Conservation (phyloP, 192 early-diverging fungal genomes). For the Gigaspora rosea region DNA sequence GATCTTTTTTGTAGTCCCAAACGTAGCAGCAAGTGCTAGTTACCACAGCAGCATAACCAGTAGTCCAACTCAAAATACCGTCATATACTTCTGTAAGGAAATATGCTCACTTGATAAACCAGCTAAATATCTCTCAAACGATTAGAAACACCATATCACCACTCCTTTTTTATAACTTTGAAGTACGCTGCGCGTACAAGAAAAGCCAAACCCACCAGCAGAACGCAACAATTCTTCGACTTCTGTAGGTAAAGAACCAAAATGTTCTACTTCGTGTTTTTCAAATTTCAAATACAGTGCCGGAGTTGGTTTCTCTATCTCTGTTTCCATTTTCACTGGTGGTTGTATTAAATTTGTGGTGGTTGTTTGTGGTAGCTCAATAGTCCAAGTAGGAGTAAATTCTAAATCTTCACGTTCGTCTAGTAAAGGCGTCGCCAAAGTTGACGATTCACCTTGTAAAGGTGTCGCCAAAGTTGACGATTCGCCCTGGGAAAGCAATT, state of each 20-base stretch:
- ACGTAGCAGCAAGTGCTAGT: conserved; percentile 13
- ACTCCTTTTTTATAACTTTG: neutral
- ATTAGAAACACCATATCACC: neutral
- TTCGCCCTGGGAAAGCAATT: no score
- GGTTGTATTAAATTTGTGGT: no score
- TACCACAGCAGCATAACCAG: conserved; percentile 3
- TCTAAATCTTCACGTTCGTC: no score
- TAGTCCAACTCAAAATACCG: neutral
- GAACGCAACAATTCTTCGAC: neutral
- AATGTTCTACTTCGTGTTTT: neutral
- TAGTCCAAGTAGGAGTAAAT: no score
- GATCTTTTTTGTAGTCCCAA: conserved; percentile 17
- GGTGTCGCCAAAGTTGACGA: no score
- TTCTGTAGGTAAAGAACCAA: neutral
- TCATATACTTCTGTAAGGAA: conserved; percentile 9
- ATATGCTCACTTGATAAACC: neutral
- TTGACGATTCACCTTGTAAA: no score
- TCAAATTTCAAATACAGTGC: neutral
- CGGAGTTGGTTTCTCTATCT: neutral
- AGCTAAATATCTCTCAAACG: neutral
- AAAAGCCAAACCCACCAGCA: neutral
- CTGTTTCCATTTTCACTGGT: no score
- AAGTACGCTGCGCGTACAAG: neutral
- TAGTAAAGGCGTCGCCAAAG: no score
- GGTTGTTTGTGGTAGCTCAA: no score